Conservation (phyloP, 139 green algal genomes). For the Tetraselmis striata region DNA sequence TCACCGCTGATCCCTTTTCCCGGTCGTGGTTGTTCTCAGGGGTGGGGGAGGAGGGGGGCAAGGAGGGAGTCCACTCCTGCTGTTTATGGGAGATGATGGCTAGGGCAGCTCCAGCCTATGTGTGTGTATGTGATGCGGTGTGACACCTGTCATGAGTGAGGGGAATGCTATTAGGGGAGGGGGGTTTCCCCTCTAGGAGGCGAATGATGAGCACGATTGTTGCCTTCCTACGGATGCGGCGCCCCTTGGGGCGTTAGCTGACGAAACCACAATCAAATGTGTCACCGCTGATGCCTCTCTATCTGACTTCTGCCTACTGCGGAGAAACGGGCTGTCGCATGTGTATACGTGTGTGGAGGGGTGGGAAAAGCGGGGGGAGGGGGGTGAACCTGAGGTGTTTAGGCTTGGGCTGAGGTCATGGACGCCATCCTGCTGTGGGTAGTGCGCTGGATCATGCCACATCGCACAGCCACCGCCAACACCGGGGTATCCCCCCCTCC, state of each 20-base stretch:
- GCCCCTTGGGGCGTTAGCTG: background rate
- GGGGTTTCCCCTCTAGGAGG: no score
- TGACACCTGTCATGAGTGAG: no score
- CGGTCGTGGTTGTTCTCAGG: background rate
- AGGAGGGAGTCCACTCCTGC: no score
- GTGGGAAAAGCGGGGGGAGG: background rate
- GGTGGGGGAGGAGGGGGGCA: no score
- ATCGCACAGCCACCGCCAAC: no score
- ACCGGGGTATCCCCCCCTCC: no score
- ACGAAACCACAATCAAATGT: background rate
- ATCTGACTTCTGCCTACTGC: no score
- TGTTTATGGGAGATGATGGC: no score
- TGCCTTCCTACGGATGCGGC: background rate
- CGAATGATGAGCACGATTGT: background rate
- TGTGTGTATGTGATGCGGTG: no score
- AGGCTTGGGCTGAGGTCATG: background rate
- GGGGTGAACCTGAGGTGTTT: background rate
- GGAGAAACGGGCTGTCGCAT: background rate
- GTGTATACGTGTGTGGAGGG: background rate
- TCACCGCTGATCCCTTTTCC: background rate
- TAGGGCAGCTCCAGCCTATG: no score
- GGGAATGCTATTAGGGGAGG: background rate
- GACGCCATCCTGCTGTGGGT: background rate
- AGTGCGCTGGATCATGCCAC: no score
- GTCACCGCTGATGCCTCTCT: background rate